Evolutionary conservation across 2,329 filamentous ascomycete genomes (phyloP).

Genomic region (Geosmithia morbida): DNA sequence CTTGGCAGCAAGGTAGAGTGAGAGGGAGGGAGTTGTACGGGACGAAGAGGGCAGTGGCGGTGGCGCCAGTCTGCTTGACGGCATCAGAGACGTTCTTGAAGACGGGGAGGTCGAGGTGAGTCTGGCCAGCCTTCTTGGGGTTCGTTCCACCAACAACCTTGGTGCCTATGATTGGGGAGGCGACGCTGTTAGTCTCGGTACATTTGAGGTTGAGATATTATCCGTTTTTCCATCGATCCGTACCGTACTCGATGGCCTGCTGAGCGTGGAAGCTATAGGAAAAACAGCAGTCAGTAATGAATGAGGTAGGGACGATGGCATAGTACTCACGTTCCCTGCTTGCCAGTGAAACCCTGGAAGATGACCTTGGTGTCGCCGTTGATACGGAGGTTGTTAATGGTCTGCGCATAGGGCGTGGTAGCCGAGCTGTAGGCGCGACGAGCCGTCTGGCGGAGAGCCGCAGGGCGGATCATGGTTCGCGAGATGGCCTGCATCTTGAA

Average conservation of each 20-base stretch:
- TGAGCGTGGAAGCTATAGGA: constrained; percentile 76
- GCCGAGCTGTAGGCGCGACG: constrained; percentile 61
- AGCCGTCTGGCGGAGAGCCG: constrained; percentile 48
- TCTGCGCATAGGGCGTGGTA: constrained; percentile 55
- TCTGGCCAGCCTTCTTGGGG: constrained; percentile 91
- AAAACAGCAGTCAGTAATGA: background rate
- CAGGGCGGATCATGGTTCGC: constrained; percentile 52
- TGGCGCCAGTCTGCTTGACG: constrained; percentile 80
- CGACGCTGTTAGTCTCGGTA: background rate
- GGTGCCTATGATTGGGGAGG: constrained; percentile 46
- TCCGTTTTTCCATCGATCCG: constrained; percentile 8
- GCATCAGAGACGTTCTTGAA: constrained; percentile 83
- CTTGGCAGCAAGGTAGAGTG: background rate
- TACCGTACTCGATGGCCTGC: constrained; percentile 98
- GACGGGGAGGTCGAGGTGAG: constrained; percentile 83
- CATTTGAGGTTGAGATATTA: constrained; percentile 2
- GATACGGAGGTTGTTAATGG: constrained; percentile 79
- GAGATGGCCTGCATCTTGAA: constrained; percentile 72
- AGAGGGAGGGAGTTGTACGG: constrained; percentile 43
- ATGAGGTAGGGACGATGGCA: background rate
- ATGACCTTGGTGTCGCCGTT: constrained; percentile 87
- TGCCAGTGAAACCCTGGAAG: constrained; percentile 95
- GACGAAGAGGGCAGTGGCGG: constrained; percentile 89
- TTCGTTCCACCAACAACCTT: constrained; percentile 97
- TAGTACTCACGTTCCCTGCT: constrained; percentile 73